phyloP scores from a whole-genome alignment of 768 basidiomycete species.

The Pulveroboletus sp. region DNA sequence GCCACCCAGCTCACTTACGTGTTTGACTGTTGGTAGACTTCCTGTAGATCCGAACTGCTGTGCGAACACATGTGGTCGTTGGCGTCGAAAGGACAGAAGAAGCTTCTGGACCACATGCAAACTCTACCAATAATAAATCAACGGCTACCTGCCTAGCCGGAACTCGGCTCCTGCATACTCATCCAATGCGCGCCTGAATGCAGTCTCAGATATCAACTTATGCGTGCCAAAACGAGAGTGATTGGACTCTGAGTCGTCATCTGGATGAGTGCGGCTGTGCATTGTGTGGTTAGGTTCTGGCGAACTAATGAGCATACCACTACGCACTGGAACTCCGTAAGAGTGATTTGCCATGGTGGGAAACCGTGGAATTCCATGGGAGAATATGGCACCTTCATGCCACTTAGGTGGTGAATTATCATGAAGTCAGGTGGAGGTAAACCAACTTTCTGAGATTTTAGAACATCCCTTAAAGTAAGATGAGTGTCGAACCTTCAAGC shows the following conservation, averaged over 20 bases:
- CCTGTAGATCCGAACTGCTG: background rate
- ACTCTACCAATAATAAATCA: slow-evolving; percentile 2
- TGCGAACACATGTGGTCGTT: background rate
- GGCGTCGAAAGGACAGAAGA: no score
- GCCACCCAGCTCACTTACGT: no score
- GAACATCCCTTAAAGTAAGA: slow-evolving; percentile 3
- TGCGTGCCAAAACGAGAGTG: background rate
- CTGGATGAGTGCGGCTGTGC: slow-evolving; percentile 21
- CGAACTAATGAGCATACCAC: background rate
- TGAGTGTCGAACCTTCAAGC: slow-evolving; percentile 47
- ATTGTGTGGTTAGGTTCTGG: slow-evolving; percentile 1
- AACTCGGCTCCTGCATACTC: slow-evolving; percentile 72
- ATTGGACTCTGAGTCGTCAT: slow-evolving; percentile 6
- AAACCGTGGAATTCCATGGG: slow-evolving; percentile 71
- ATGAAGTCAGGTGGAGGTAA: slow-evolving; percentile 72
- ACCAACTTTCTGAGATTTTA: slow-evolving; percentile 44
- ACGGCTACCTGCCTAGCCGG: slow-evolving; percentile 66
- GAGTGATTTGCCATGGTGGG: slow-evolving; percentile 81
- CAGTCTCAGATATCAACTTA: slow-evolving; percentile 44
- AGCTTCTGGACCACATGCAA: background rate
- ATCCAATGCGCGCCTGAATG: slow-evolving; percentile 69
- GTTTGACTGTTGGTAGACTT: no score
- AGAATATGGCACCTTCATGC: slow-evolving; percentile 32
- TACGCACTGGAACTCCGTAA: slow-evolving; percentile 77
- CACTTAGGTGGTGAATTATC: slow-evolving; percentile 61